These are phyloP conservation scores for Colletotrichum cereale DNA, from an alignment of 2,329 filamentous ascomycete genomes.

Conservation along the genomic window DNA sequence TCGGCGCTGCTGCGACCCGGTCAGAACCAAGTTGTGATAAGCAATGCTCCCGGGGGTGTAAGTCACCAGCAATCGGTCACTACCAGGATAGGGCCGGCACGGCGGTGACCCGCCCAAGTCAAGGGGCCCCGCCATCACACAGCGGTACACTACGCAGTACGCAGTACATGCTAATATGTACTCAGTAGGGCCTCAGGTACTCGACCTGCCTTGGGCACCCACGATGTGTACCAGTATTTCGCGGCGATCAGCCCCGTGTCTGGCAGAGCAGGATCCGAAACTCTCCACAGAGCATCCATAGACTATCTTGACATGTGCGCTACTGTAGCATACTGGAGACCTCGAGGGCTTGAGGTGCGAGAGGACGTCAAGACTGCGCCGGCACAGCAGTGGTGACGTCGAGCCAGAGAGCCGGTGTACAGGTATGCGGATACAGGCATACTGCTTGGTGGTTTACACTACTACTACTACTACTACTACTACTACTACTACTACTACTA, in stretches of 20 bases:
- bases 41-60: not conserved
- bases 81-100: not conserved
- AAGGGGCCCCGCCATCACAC: not conserved
- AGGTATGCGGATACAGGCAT: too few species aligned
- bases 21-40: slow-evolving; percentile 29
- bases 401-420: too few species aligned
- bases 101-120: not conserved
- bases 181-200: too few species aligned
- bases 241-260: not conserved
- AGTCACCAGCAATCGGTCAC: not conserved
- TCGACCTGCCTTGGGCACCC: too few species aligned
- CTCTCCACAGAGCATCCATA: slow-evolving; percentile 5
- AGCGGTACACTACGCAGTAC: too few species aligned
- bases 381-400: slow-evolving; percentile 13
- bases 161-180: too few species aligned
- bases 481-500: too few species aligned
- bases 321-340: not conserved
- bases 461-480: too few species aligned
- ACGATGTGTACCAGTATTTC: not conserved
- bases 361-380: not conserved
- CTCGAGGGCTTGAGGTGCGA: not conserved
- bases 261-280: slow-evolving; percentile 22
- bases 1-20: slow-evolving; percentile 16
- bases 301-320: not conserved
- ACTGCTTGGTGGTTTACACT: too few species aligned